Evolutionary conservation across 2,329 filamentous ascomycete species (phyloP), one percentile per base, ranked within the genome.

Genomic region (Pseudogymnoascus sp.): DNA sequence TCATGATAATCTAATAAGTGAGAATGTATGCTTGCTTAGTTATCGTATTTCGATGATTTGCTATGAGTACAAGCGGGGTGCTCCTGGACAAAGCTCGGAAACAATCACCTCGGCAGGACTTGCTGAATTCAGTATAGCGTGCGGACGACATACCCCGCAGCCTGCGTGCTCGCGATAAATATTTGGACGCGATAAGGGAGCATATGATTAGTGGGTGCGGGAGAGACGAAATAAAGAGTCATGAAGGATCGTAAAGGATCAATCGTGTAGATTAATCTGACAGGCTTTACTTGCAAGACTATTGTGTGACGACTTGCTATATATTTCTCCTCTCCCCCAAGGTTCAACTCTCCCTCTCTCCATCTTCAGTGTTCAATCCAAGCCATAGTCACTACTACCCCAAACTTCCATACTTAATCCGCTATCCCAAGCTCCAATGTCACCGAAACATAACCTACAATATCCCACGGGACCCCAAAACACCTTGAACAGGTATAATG

Each of bases 401-500:
- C 22, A 25, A 25, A 28, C 20, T 28, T 61, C 14, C 11, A 57
- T 15, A 15, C 59, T 36, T n/a, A 35, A 33, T n/a, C 36, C 28
- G 12, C 41, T 11, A 36, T 53, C 12, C 6, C 8, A 6, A 14
- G 12, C 53, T 15, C 36, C 37, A 57, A 58, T 61, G 59, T 25
- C 59, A 12, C 33, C 60, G 5, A 57, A 37, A 39, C 37, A 66
- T 58, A 63, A 62, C 20, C 62, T 70, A 35, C 63, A 60, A 33
- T 69, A 68, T 39, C 64, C 66, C 18, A 66, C 67, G 53, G 39
- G 64, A 6, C 28, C 65, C n/a, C 66, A 67, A 15, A 69, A 67
- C 61, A 68, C 66, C 8, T 39, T 70, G 15, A 67, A 68, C 28
- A 62, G 67, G 25, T 66, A 68, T 60, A 62, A 50, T 43, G 68